These are phyloP conservation scores for Gnaphalium uliginosum DNA, from an alignment of 129 eudicot genomes.

Conservation along the genomic window DNA sequence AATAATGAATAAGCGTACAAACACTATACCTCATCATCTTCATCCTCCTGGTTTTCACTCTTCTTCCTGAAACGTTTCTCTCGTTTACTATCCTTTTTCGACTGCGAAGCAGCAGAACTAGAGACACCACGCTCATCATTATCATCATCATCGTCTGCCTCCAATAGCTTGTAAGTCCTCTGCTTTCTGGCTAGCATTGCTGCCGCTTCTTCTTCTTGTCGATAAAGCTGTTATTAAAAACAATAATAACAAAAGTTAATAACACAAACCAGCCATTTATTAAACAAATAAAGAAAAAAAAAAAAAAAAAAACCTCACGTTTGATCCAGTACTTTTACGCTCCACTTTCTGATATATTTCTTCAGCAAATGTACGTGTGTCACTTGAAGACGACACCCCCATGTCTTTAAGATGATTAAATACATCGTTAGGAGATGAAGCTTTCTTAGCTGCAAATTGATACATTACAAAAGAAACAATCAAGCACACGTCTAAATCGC, in stretches of 20 bases:
- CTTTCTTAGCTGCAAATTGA: conserved; percentile 72
- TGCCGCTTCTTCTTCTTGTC: conserved; percentile 81
- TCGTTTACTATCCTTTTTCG: conserved; percentile 46
- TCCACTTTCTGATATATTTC: conserved; percentile 68
- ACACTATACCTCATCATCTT: conserved; percentile 76
- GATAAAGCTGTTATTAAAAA: conserved; percentile 53
- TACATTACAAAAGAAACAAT: not conserved
- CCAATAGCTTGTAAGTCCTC: conserved; percentile 73
- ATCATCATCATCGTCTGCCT: conserved; percentile 77
- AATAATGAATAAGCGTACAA: conserved; percentile 38
- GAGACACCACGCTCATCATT: conserved; percentile 30
- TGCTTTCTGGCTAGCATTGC: conserved; percentile 74
- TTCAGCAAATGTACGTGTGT: conserved; percentile 59
- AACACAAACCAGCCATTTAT: not conserved
- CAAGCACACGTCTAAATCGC: not conserved
- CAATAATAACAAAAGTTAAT: conserved; percentile 13
- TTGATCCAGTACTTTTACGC: conserved; percentile 54
- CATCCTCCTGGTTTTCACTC: conserved; percentile 63
- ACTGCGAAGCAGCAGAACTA: conserved; percentile 40
- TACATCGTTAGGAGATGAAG: conserved; percentile 70
- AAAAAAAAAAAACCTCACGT: conserved; percentile 41
- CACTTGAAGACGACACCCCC: conserved; percentile 57
- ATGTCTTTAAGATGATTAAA: conserved; percentile 52
- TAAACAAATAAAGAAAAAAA: not conserved
- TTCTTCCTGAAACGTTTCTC: conserved; percentile 77